These are phyloP conservation scores for Trichaptum fuscoviolaceum DNA, from an alignment of 768 basidiomycete genomes.

Conservation along the genomic window DNA sequence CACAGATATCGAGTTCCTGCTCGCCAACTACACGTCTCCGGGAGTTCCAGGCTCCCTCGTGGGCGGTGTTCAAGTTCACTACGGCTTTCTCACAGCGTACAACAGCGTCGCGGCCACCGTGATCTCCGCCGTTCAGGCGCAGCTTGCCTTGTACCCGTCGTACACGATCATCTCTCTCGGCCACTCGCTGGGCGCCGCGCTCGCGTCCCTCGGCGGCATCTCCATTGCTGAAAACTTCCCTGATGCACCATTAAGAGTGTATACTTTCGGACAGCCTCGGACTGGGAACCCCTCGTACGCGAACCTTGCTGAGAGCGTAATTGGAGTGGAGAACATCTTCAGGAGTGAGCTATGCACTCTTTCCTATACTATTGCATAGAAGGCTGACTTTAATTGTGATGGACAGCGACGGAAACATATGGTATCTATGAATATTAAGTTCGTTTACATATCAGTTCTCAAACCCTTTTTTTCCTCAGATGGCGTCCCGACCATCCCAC, in stretches of 20 bases:
- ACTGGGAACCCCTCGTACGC: slow-evolving; percentile 15
- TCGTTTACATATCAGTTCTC: background rate
- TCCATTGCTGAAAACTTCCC: slow-evolving; percentile 38
- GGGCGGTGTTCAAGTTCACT: slow-evolving; percentile 41
- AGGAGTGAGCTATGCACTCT: background rate
- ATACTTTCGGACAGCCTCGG: slow-evolving; percentile 18
- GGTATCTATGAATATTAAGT: background rate
- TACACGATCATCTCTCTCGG: slow-evolving; percentile 42
- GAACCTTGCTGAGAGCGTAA: slow-evolving; percentile 8
- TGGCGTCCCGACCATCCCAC: slow-evolving; percentile 48
- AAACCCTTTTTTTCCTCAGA: slow-evolving; percentile 24
- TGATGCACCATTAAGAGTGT: slow-evolving; percentile 14
- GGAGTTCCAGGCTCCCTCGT: slow-evolving; percentile 34
- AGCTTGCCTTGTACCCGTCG: slow-evolving; percentile 31
- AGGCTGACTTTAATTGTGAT: background rate
- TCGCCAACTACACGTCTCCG: slow-evolving; percentile 40
- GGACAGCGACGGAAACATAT: background rate
- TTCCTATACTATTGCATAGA: background rate
- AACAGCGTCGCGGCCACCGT: slow-evolving; percentile 40
- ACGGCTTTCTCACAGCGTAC: slow-evolving; percentile 47
- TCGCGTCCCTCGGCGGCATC: slow-evolving; percentile 45
- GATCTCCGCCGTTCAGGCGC: slow-evolving; percentile 28
- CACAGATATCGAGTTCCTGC: slow-evolving; percentile 36
- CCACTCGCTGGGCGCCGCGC: slow-evolving; percentile 50
- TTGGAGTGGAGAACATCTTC: slow-evolving; percentile 4